phyloP scores from a whole-genome alignment of 495 filamentous ascomycete genomes.

The Aspergillus diversus region DNA sequence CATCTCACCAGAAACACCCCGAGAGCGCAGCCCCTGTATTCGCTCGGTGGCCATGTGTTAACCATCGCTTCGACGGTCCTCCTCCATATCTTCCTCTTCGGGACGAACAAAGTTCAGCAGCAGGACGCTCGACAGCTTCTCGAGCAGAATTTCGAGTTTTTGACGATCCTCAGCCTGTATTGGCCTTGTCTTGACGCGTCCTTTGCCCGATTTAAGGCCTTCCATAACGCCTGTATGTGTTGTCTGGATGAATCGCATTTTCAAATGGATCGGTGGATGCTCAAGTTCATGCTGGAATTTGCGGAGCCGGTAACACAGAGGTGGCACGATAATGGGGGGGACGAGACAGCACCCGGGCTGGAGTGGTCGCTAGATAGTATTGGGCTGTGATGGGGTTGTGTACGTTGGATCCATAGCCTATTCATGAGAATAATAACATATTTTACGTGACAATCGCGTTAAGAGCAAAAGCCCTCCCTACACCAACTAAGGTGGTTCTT shows the following conservation, averaged over 20 bases:
- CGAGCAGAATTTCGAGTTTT: constrained; percentile 6
- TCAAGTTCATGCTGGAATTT: constrained; percentile 9
- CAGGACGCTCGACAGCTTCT: not conserved
- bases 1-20: not conserved
- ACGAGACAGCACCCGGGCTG: not conserved
- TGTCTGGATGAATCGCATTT: constrained; percentile 3
- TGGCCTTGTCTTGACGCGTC: not conserved
- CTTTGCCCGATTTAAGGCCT: not conserved
- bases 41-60: constrained; percentile 6
- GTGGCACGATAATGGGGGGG: not conserved
- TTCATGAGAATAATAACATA: too few relatives aligned
- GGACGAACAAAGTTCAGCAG: not conserved
- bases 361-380: not conserved
- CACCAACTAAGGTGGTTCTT: too few relatives aligned
- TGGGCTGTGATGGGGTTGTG: not conserved
- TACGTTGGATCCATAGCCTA: not conserved
- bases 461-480: too few relatives aligned
- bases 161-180: not conserved
- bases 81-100: constrained; percentile 8
- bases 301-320: constrained; percentile 2
- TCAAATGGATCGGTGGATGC: constrained; percentile 10
- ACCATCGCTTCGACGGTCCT: not conserved
- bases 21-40: constrained; percentile 1
- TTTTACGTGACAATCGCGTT: too few relatives aligned
- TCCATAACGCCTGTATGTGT: constrained; percentile 1